Evolutionary conservation across 179 eudicot species (phyloP), one percentile per base, ranked within the genome.

Genomic region (Beta macrorhiza): DNA sequence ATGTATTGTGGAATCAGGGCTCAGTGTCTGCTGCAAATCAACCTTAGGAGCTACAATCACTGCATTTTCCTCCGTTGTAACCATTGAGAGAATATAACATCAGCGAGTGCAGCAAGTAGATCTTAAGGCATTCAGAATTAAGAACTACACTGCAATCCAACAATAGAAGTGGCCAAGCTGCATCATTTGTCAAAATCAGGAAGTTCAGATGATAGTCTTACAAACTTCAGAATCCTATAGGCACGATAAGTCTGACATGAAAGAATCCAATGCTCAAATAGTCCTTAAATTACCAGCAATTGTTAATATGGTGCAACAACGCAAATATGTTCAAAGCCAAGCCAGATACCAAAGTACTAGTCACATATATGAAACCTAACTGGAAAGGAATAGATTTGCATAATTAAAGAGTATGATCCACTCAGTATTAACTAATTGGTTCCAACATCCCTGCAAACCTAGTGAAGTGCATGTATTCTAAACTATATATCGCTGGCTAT

Each of bases 21-120:
- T 90, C 72, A 80, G 67, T 44, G 86, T 75, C 70, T 82, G 91
- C 83, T 81, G 91, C 86, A 85, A 80, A 70, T 82, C 82, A 72
- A 77, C 87, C 72, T 64, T 77, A 82, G 86, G 71, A 65, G 80
- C 75, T 73, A 83, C 83, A 67, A 82, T 85, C 44, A 79, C 75
- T 70, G 80, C 52, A 51, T 57, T 78, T 81, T 83, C 91, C 88
- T 85, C 88, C 70, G 81, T 80, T 45, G 83, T 85, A 78, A 84
- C 90, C 95, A 91, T 90, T 84, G 83, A 57, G 71, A 64, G 11
- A 55, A 64, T 78, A 49, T 67, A 11, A n/a, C n/a, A 25, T 61
- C 53, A 76, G 44, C 63, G n/a, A 53, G 69, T 61, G 22, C 37
- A 64, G 56, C 25, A 67, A 59, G 55, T 61, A 19, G 75, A 79